A percentile compares a stretch with the other conserved stretches of the same genome.
Evolutionary conservation across 2,329 filamentous ascomycete species (phyloP).

Genomic region (Talaromyces funiculosus): DNA sequence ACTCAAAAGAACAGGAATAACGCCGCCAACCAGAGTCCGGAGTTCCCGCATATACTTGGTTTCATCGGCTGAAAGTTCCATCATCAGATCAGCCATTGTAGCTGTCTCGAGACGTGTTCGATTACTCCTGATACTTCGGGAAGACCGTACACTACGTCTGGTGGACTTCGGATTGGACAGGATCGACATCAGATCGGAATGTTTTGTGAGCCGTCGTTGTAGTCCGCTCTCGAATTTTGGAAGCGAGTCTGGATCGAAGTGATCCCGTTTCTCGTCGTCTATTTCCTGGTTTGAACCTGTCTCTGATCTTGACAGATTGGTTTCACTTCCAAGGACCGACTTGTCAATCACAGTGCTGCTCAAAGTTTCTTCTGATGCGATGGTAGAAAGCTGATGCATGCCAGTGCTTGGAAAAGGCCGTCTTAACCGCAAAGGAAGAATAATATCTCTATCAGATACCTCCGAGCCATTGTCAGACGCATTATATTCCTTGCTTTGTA

Average conservation of each 20-base stretch:
- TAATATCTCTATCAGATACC: slow-evolving; percentile 31
- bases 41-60: slow-evolving; percentile 83
- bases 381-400: slow-evolving; percentile 52
- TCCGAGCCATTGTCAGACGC: slow-evolving; percentile 34
- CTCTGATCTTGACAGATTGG: slow-evolving; percentile 23
- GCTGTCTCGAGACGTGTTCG: slow-evolving; percentile 61
- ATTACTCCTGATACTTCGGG: slow-evolving; percentile 70
- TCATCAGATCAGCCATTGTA: slow-evolving; percentile 69
- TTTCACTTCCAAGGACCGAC: slow-evolving; percentile 17
- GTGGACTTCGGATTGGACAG: slow-evolving; percentile 62
- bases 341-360: slow-evolving; percentile 29
- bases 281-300: not conserved
- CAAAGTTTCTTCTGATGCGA: slow-evolving; percentile 53
- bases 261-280: slow-evolving; percentile 37
- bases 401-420: slow-evolving; percentile 49
- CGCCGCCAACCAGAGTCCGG: slow-evolving; percentile 87
- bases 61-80: slow-evolving; percentile 78
- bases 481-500: slow-evolving; percentile 14
- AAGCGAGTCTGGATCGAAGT: slow-evolving; percentile 40
- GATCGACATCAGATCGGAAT: slow-evolving; percentile 90
- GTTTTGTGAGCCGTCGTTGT: slow-evolving; percentile 76
- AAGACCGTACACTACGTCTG: slow-evolving; percentile 65
- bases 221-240: slow-evolving; percentile 46
- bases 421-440: slow-evolving; percentile 37
- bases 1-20: slow-evolving; percentile 84